A percentile compares a stretch with the other conserved stretches of the same genome.
Conservation (phyloP, 1,139 yeast species). For the Sugiyamaella sp. region DNA sequence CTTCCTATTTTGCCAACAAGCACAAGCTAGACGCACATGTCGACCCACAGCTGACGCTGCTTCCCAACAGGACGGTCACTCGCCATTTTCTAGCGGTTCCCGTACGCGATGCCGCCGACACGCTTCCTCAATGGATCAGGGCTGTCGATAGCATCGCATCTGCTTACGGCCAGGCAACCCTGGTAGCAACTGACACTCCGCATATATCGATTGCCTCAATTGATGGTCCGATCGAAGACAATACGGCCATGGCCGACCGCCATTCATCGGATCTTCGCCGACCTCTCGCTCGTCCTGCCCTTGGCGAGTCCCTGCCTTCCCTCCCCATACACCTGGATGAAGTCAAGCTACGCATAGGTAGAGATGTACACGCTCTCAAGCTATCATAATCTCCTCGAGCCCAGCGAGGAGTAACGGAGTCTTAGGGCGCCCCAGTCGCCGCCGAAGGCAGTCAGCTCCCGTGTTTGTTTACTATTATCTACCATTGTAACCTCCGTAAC, state of each 20-base stretch:
- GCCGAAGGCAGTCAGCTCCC: too few relatives aligned
- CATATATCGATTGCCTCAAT: slow-evolving; percentile 36
- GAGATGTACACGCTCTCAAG: slow-evolving; percentile 25
- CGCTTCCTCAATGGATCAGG: slow-evolving; percentile 14
- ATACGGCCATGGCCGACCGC: background rate
- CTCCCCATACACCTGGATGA: slow-evolving; percentile 15
- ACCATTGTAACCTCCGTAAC: too few relatives aligned
- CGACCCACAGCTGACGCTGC: slow-evolving; percentile 1
- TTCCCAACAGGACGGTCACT: slow-evolving; percentile 15
- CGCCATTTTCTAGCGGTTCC: slow-evolving; percentile 16
- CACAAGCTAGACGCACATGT: slow-evolving; percentile 12
- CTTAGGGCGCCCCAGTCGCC: too few relatives aligned
- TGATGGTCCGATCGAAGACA: slow-evolving; percentile 10
- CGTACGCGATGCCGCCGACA: background rate
- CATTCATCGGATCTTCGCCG: background rate
- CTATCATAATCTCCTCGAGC: too few relatives aligned
- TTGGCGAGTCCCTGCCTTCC: background rate
- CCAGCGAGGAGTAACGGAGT: too few relatives aligned
- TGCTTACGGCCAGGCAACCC: slow-evolving; percentile 22
- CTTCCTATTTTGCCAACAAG: background rate
- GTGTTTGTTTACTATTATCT: too few relatives aligned
- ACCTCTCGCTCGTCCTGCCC: background rate
- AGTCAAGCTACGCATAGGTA: slow-evolving; percentile 29
- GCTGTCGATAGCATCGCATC: slow-evolving; percentile 22
- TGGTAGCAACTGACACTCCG: slow-evolving; percentile 24